phyloP scores from a whole-genome alignment of 2,329 filamentous ascomycete species.

The Diplodia corticola region DNA sequence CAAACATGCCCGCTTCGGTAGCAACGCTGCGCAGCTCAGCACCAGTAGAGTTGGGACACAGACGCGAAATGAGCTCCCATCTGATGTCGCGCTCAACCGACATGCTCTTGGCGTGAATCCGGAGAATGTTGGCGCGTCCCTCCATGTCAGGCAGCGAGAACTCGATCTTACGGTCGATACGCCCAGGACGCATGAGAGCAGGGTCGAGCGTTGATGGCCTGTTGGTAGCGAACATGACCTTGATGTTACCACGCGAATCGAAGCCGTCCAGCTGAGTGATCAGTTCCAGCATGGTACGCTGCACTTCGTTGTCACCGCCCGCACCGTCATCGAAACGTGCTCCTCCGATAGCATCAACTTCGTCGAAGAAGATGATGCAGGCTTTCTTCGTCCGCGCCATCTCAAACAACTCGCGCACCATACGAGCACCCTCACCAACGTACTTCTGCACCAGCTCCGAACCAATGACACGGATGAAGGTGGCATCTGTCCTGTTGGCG shows the following conservation, averaged over 20 bases:
- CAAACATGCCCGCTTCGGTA: conserved; percentile 98
- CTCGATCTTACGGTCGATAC: conserved; percentile 98
- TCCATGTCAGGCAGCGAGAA: conserved; percentile 97
- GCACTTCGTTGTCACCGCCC: conserved; percentile 95
- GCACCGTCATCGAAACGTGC: conserved; percentile 96
- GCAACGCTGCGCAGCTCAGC: conserved; percentile 95
- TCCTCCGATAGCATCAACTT: conserved; percentile 94
- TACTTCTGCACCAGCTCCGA: conserved; percentile 99
- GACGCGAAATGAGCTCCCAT: conserved; percentile 96
- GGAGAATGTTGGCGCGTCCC: conserved; percentile 93
- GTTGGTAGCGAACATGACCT: conserved; percentile 99
- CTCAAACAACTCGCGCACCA: conserved; percentile 98
- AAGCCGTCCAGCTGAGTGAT: conserved; percentile 97
- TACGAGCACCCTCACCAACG: conserved; percentile 94
- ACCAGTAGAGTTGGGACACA: conserved; percentile 96
- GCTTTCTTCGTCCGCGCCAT: conserved; percentile 99
- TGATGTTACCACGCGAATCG: conserved; percentile 95
- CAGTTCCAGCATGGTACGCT: conserved; percentile 95
- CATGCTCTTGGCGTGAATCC: conserved; percentile 99
- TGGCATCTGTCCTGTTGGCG: conserved; percentile 95
- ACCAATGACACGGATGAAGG: conserved; percentile 97
- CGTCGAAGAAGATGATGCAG: conserved; percentile 99
- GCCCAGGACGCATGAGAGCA: conserved; percentile 94
- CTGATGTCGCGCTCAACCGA: conserved; percentile 97
- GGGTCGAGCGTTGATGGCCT: conserved; percentile 92